Percentiles rank a stretch among this genome's conserved stretches.
These are phyloP conservation scores for Aureobasidium sp. DNA, from an alignment of 2,329 filamentous ascomycete genomes.

Conservation along the genomic window DNA sequence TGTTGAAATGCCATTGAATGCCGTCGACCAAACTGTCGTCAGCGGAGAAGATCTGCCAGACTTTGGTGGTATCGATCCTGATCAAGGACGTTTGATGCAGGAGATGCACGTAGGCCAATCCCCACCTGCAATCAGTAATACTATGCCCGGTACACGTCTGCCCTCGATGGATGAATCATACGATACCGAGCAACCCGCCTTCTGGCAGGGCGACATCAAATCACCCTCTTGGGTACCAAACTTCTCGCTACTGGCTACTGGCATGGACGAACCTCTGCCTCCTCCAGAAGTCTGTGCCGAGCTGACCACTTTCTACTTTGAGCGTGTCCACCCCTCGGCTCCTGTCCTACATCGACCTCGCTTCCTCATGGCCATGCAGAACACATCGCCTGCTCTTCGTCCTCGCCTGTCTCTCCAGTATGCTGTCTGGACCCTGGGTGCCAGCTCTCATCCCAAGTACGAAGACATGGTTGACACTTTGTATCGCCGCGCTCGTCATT, in stretches of 20 bases:
- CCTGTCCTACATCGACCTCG: conserved; percentile 86
- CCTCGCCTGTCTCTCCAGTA: conserved; percentile 86
- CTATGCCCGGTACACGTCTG: background rate
- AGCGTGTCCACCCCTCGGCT: conserved; percentile 75
- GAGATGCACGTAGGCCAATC: conserved; percentile 1
- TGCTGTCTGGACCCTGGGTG: conserved; percentile 93
- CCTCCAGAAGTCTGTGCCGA: conserved; percentile 76
- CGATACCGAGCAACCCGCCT: background rate
- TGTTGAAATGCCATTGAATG: conserved; percentile 14
- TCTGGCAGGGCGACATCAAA: background rate
- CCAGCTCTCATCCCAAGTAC: conserved; percentile 75
- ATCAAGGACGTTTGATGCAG: background rate
- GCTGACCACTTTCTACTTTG: conserved; percentile 81
- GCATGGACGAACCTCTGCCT: conserved; percentile 73
- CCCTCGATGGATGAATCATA: background rate
- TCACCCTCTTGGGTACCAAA: background rate
- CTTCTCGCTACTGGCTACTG: conserved; percentile 26
- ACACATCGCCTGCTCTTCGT: conserved; percentile 71
- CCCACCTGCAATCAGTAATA: background rate
- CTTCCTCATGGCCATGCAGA: conserved; percentile 73
- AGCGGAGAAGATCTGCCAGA: background rate
- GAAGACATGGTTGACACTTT: conserved; percentile 73
- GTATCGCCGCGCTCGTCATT: conserved; percentile 82
- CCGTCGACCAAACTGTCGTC: background rate
- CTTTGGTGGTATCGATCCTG: conserved; percentile 1